A percentile compares a stretch with the other conserved stretches of the same genome.
Evolutionary conservation across 768 basidiomycete species (phyloP).

Genomic region (Obba rivulosa): DNA sequence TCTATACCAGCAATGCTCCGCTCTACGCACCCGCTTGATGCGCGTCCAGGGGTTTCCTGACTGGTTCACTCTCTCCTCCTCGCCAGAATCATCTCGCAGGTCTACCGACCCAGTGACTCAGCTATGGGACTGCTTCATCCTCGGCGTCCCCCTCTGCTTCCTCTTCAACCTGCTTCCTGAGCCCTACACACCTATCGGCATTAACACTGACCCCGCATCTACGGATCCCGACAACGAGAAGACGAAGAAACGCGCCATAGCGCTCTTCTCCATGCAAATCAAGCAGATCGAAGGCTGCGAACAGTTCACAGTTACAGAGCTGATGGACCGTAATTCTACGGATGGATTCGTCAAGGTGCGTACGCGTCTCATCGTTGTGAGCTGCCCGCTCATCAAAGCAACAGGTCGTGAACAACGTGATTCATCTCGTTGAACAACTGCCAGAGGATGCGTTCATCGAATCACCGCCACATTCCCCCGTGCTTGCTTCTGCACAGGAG

Average conservation of each 20-base stretch:
- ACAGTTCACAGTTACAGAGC: slow-evolving; percentile 86
- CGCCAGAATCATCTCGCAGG: slow-evolving; percentile 47
- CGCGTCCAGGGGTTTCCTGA: slow-evolving; percentile 69
- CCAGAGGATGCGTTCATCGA: slow-evolving; percentile 65
- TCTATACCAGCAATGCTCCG: slow-evolving; percentile 88
- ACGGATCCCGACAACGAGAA: slow-evolving; percentile 73
- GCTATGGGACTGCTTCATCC: slow-evolving; percentile 90
- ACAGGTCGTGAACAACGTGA: slow-evolving; percentile 87
- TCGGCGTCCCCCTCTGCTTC: slow-evolving; percentile 92
- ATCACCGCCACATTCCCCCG: slow-evolving; percentile 46
- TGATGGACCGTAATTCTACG: slow-evolving; percentile 86
- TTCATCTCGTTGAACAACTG: slow-evolving; percentile 73
- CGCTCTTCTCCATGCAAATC: slow-evolving; percentile 87
- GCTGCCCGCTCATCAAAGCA: no score
- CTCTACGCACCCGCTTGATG: slow-evolving; percentile 69
- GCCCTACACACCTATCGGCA: slow-evolving; percentile 35
- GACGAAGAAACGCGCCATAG: slow-evolving; percentile 85
- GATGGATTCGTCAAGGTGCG: slow-evolving; percentile 91
- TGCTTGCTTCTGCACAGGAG: slow-evolving; percentile 44
- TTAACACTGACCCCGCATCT: slow-evolving; percentile 60
- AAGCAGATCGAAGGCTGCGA: slow-evolving; percentile 67
- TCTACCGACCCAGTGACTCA: slow-evolving; percentile 91
- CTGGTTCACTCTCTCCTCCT: slow-evolving; percentile 60
- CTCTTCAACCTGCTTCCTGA: slow-evolving; percentile 87
- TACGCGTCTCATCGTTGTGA: no score